Conservation (phyloP, 345 rosid genomes). For the Fremontodendron californicum region DNA sequence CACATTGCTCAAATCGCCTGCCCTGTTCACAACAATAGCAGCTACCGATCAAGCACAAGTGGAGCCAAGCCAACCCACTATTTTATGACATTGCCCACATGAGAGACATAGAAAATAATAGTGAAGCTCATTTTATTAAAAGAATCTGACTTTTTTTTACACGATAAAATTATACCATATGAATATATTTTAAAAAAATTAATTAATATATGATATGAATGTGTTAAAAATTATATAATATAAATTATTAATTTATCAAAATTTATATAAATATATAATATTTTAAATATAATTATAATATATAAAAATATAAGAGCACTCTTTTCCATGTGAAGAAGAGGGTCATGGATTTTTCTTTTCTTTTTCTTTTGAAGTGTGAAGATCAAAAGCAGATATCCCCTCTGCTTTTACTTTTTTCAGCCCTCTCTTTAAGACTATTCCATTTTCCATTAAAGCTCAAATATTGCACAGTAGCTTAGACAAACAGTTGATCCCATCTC, state of each 20-base stretch:
- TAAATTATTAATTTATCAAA: too few species aligned
- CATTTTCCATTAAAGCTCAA: conserved; percentile 45
- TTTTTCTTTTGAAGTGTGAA: conserved; percentile 35
- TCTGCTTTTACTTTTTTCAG: conserved; percentile 41
- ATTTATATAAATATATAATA: too few species aligned
- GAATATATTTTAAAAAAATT: too few species aligned
- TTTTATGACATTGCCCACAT: conserved; percentile 19
- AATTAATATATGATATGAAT: too few species aligned
- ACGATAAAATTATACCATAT: too few species aligned
- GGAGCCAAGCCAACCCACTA: conserved; percentile 18
- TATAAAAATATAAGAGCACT: conserved; percentile 46
- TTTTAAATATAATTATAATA: too few species aligned
- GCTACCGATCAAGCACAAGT: conserved; percentile 6
- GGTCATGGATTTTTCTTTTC: conserved; percentile 32
- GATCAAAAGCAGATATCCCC: conserved; percentile 31
- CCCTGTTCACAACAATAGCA: background rate
- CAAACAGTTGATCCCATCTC: conserved; percentile 38
- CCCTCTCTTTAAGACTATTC: conserved; percentile 67
- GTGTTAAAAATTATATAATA: too few species aligned
- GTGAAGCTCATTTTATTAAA: conserved; percentile 20
- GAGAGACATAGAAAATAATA: background rate
- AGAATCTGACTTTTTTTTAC: too few species aligned
- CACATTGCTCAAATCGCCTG: conserved; percentile 1
- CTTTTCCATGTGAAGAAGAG: conserved; percentile 44
- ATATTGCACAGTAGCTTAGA: conserved; percentile 22